Percentiles rank a stretch among this genome's conserved stretches.
Evolutionary conservation across 441 rosid species (phyloP).

Genomic region (Biscutella laevigata): DNA sequence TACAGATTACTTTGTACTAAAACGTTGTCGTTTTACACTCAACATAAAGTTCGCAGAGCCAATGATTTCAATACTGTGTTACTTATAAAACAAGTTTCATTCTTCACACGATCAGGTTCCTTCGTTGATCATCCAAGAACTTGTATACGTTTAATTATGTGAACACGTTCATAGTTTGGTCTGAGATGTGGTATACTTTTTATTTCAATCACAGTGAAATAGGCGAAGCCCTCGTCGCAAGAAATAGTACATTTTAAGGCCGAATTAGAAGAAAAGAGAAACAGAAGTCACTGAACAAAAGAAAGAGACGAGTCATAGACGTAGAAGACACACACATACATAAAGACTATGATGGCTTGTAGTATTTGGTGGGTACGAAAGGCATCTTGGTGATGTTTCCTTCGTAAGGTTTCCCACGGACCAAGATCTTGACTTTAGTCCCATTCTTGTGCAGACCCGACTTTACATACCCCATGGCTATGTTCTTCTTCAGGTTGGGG

Average conservation of each 20-base stretch:
- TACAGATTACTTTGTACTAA: background rate
- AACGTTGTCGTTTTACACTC: no score
- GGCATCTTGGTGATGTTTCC: slow-evolving; percentile 88
- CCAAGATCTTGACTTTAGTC: slow-evolving; percentile 63
- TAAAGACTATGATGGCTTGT: slow-evolving; percentile 77
- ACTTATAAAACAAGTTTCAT: background rate
- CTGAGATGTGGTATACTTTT: slow-evolving; percentile 7
- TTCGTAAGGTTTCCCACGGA: slow-evolving; percentile 81
- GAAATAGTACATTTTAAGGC: slow-evolving; percentile 17
- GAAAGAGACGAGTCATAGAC: slow-evolving; percentile 14
- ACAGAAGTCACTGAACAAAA: slow-evolving; percentile 14
- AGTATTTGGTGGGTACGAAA: slow-evolving; percentile 80
- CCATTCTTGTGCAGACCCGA: slow-evolving; percentile 82
- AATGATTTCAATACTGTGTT: no score
- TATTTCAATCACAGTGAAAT: slow-evolving; percentile 7
- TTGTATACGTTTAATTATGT: background rate
- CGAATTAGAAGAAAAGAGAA: background rate
- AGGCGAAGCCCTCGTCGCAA: slow-evolving; percentile 15
- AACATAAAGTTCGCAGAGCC: no score
- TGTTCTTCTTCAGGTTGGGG: slow-evolving; percentile 93
- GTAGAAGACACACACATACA: slow-evolving; percentile 15
- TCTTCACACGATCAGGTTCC: background rate
- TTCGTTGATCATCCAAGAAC: slow-evolving; percentile 6
- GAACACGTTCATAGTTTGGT: slow-evolving; percentile 6
- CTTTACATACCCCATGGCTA: slow-evolving; percentile 91